Evolutionary conservation across 1,284 basidiomycete species (phyloP), one percentile per base, ranked within the genome.

Genomic region (Peniophora sp.): DNA sequence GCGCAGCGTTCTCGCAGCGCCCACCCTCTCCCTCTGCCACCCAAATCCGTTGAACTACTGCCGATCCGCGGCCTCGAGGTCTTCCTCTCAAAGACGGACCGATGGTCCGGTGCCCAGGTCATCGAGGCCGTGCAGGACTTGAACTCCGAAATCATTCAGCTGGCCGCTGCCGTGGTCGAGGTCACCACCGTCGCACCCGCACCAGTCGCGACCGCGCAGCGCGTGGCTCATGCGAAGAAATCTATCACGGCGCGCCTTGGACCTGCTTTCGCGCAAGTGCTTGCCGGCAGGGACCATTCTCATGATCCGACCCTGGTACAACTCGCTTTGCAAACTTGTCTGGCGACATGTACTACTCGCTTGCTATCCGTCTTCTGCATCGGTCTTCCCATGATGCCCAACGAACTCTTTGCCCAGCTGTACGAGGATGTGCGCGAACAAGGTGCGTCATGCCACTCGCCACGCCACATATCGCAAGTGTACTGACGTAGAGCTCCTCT

Each of bases 111-210:
- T 19, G 81, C 82, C 1, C 84, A 87, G 60, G 74, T 87, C 61
- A 75, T 88, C 50, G 84, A 87, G 61, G 79, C 83, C 5, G 78
- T 89, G n/a, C 81, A 85, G 56, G 85, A 89, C 59, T 72, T 89
- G 62, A 89, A 89, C 61, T 79, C 81, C 0, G 85, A 88, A 65
- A 84, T 88, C 53, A 74, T 84, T 19, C 85, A 86, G 56, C 86
- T 85, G 54, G 80, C 85, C 10, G 84, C 85, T 17, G 78, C 81
- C 19, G 84, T 82, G 11, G 80, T 81, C 10, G 85, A 89, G 63
- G 70, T 81, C 54, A 45, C 52, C 20, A 50, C 52, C 3, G 64
- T 64, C 53, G 56, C 58, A 23, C 38, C 38, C 5, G 60, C 52
- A 38, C 55, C 52, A 14, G 56, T 55, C 50, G 50, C 48, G n/a